Conservation (phyloP, 78 protist genomes). For the Tieghemostelium lacteum region DNA sequence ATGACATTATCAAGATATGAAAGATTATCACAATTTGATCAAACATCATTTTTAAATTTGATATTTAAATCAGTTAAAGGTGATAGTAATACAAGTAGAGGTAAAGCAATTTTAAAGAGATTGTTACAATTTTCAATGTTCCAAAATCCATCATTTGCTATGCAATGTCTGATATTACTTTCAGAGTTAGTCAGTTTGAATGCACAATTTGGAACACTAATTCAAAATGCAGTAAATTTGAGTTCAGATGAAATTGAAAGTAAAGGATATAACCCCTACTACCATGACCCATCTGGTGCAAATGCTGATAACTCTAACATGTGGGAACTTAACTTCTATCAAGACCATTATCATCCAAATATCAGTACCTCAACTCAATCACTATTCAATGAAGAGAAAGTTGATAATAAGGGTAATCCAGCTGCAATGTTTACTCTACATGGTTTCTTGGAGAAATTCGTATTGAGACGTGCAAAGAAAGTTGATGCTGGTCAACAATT, state of each 20-base stretch:
- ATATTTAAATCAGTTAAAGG: slow-evolving; percentile 33
- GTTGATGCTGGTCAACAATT: neutral
- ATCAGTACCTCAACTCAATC: slow-evolving; percentile 39
- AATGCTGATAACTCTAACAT: slow-evolving; percentile 64
- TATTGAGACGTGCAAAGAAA: slow-evolving; percentile 60
- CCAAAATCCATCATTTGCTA: slow-evolving; percentile 41
- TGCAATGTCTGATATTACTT: slow-evolving; percentile 4
- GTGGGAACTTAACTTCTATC: slow-evolving; percentile 71
- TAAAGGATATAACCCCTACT: slow-evolving; percentile 12
- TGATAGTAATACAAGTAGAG: slow-evolving; percentile 13
- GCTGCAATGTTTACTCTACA: slow-evolving; percentile 58
- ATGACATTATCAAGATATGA: slow-evolving; percentile 21
- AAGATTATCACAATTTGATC: slow-evolving; percentile 44
- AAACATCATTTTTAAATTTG: slow-evolving; percentile 60
- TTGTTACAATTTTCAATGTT: slow-evolving; percentile 51
- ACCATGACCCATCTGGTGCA: slow-evolving; percentile 78
- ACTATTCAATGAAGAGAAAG: slow-evolving; percentile 13
- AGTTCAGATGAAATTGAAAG: neutral
- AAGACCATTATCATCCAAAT: slow-evolving; percentile 83
- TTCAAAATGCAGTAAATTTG: neutral
- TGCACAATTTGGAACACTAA: slow-evolving; percentile 7
- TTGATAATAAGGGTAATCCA: slow-evolving; percentile 78
- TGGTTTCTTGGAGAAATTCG: slow-evolving; percentile 69
- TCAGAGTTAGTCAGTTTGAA: slow-evolving; percentile 36
- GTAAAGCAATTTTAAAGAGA: slow-evolving; percentile 51